These are phyloP conservation scores for Monosporozyma aquatica DNA, from an alignment of 805 yeast species.

Conservation along the genomic window DNA sequence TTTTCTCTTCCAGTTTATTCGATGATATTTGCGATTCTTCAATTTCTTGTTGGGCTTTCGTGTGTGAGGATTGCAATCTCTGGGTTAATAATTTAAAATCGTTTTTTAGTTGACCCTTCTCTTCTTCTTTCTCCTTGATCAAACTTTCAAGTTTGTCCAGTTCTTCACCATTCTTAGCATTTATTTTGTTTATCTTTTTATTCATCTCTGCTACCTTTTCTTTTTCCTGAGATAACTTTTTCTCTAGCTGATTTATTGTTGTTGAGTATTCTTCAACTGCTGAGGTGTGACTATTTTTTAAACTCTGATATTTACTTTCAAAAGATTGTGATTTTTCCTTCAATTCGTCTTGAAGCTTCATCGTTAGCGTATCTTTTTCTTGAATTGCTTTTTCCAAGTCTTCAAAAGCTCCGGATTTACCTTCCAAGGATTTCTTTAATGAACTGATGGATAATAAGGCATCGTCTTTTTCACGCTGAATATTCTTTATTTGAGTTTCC, in stretches of 20 bases:
- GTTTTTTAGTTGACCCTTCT: neutral
- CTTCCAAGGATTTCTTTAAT: neutral
- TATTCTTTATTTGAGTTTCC: neutral
- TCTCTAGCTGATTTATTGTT: conserved; percentile 10
- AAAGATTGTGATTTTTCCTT: conserved; percentile 35
- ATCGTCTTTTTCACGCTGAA: neutral
- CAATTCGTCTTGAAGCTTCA: conserved; percentile 23
- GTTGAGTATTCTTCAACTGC: conserved; percentile 39
- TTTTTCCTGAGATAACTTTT: conserved; percentile 1
- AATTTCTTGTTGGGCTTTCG: neutral
- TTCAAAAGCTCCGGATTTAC: neutral
- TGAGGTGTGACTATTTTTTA: conserved; percentile 42
- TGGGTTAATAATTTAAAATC: too few relatives aligned
- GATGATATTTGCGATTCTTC: neutral
- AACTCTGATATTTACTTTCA: conserved; percentile 41
- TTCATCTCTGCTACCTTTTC: neutral
- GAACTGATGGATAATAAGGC: neutral
- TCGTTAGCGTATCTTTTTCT: neutral
- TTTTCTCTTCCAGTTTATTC: neutral
- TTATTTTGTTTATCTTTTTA: neutral
- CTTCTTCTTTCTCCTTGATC: neutral
- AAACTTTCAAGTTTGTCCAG: neutral
- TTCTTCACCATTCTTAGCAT: neutral
- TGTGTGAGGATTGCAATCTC: neutral
- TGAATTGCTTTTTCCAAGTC: neutral